Evolutionary conservation across 495 filamentous ascomycete genomes (phyloP).

Genomic region (Penicillium pancosmium): DNA sequence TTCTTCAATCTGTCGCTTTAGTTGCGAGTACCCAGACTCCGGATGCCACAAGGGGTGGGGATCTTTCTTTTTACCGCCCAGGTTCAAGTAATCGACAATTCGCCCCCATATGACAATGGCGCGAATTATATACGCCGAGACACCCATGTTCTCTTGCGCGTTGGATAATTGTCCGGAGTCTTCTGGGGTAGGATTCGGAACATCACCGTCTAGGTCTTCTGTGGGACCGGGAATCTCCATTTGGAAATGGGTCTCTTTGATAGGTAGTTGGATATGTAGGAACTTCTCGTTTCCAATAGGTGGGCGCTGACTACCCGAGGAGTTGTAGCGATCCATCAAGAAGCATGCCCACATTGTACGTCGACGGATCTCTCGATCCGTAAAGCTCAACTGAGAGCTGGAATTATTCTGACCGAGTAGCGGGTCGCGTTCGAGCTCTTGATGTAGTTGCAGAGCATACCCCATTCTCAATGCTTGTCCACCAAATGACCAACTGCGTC

Average conservation of each 20-base stretch:
- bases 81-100: slow-evolving; percentile 86
- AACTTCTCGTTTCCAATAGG: slow-evolving; percentile 89
- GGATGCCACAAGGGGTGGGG: slow-evolving; percentile 77
- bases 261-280: slow-evolving; percentile 86
- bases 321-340: slow-evolving; percentile 96
- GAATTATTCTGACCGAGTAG: slow-evolving; percentile 58
- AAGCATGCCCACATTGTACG: slow-evolving; percentile 98
- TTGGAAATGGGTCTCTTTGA: slow-evolving; percentile 86
- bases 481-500: slow-evolving; percentile 91
- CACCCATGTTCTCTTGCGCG: slow-evolving; percentile 86
- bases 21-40: slow-evolving; percentile 70
- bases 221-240: slow-evolving; percentile 89
- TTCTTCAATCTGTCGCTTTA: slow-evolving; percentile 71
- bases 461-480: slow-evolving; percentile 97
- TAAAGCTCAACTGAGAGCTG: slow-evolving; percentile 75
- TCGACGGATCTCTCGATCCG: slow-evolving; percentile 88
- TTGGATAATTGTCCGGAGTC: slow-evolving; percentile 66
- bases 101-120: slow-evolving; percentile 86
- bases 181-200: slow-evolving; percentile 64
- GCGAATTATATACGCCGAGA: slow-evolving; percentile 88
- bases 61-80: slow-evolving; percentile 85
- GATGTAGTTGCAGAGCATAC: slow-evolving; percentile 91
- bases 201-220: slow-evolving; percentile 76
- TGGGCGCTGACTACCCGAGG: slow-evolving; percentile 90
- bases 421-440: slow-evolving; percentile 88